Evolutionary conservation across 345 rosid species (phyloP).

Genomic region (Pistacia atlantica): DNA sequence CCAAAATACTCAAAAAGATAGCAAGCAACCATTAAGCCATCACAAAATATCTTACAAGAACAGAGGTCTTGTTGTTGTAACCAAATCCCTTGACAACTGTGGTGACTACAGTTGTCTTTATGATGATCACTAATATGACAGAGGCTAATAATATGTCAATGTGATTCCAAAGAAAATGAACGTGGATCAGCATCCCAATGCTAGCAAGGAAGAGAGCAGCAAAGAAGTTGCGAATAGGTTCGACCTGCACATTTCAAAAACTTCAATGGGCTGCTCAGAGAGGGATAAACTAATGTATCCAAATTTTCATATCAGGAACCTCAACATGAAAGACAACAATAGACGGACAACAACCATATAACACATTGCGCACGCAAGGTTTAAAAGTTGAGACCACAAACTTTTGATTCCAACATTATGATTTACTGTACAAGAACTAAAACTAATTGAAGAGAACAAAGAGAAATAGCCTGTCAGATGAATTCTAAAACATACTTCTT

Average conservation of each 20-base stretch:
- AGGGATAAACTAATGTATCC: neutral
- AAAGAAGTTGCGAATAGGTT: conserved; percentile 84
- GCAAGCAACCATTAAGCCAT: neutral
- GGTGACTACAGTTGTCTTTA: conserved; percentile 64
- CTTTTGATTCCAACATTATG: neutral
- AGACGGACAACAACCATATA: neutral
- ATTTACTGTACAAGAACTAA: neutral
- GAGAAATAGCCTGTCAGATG: neutral
- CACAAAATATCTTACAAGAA: conserved; percentile 60
- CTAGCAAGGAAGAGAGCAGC: conserved; percentile 93
- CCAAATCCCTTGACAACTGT: conserved; percentile 81
- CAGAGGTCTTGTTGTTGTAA: conserved; percentile 77
- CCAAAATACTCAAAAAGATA: neutral
- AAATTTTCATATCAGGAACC: neutral
- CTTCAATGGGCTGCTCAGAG: neutral
- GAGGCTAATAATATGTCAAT: conserved; percentile 84
- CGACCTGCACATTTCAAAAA: conserved; percentile 46
- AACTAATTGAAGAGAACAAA: conserved; percentile 1
- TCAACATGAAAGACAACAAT: neutral
- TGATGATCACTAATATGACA: conserved; percentile 67
- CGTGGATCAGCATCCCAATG: conserved; percentile 86
- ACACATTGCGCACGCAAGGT: neutral
- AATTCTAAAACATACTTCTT: neutral
- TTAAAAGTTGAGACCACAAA: neutral
- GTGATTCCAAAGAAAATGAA: conserved; percentile 89